A percentile compares a stretch with the other conserved stretches of the same genome.
These are phyloP conservation scores for Aristolochia contorta DNA, from an alignment of 164 flowering plant genomes.

Conservation along the genomic window DNA sequence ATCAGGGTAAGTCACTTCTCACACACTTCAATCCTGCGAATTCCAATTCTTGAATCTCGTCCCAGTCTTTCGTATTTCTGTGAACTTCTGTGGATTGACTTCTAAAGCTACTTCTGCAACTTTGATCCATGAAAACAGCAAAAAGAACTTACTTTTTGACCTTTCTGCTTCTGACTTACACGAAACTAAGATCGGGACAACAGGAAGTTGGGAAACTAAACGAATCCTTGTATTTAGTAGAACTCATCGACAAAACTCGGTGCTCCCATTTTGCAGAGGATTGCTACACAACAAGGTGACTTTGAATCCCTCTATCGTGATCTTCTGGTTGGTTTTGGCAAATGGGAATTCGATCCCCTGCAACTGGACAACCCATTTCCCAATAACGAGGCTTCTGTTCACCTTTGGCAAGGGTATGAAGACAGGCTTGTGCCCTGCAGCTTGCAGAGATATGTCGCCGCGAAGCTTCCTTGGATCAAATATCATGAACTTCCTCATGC, in stretches of 20 bases:
- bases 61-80: too few relatives aligned
- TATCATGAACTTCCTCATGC: constrained; percentile 59
- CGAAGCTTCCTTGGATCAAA: constrained; percentile 55
- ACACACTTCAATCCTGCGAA: too few relatives aligned
- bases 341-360: constrained; percentile 60
- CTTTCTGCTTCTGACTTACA: too few relatives aligned
- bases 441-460: constrained; percentile 42
- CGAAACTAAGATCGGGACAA: too few relatives aligned
- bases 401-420: constrained; percentile 74
- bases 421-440: constrained; percentile 42
- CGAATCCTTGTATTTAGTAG: too few relatives aligned
- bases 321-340: constrained; percentile 52
- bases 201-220: too few relatives aligned
- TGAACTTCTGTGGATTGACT: too few relatives aligned
- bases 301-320: constrained; percentile 48
- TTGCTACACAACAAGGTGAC: constrained; percentile 25
- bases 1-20: too few relatives aligned
- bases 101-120: too few relatives aligned
- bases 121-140: too few relatives aligned
- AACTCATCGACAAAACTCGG: too few relatives aligned
- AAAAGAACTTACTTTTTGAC: too few relatives aligned
- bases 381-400: constrained; percentile 53
- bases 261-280: constrained; percentile 9
- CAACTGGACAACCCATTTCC: constrained; percentile 56
- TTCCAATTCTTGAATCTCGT: background rate